A percentile compares a stretch with the other conserved stretches of the same genome.
Evolutionary conservation across 805 yeast species (phyloP).

Genomic region (Starmerella tilneyi): DNA sequence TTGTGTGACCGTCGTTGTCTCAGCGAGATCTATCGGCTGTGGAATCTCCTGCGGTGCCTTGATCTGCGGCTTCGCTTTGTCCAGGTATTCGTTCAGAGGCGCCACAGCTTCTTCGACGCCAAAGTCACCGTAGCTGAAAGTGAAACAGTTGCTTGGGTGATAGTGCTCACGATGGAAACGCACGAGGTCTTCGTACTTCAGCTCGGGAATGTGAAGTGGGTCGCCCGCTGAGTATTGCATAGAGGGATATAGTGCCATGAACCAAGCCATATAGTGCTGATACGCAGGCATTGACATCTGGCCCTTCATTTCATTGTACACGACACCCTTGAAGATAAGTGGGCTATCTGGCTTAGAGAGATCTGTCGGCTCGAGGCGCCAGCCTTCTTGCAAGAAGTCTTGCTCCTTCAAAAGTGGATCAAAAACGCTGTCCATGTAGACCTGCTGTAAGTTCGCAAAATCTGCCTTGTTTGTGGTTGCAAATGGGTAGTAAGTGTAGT

Average conservation of each 20-base stretch:
- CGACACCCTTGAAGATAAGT: constrained; percentile 82
- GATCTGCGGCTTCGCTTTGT: constrained; percentile 4
- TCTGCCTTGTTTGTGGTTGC: constrained; percentile 84
- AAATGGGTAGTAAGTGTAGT: constrained; percentile 91
- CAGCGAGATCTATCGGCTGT: constrained; percentile 40
- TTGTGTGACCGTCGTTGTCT: constrained; percentile 33
- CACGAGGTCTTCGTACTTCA: constrained; percentile 62
- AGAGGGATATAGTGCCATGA: constrained; percentile 72
- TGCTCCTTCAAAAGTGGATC: constrained; percentile 66
- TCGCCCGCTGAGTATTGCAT: constrained; percentile 91
- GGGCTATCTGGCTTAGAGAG: constrained; percentile 33
- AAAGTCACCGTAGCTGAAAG: constrained; percentile 79
- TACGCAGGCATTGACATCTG: constrained; percentile 85
- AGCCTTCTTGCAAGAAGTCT: constrained; percentile 92
- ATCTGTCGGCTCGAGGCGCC: constrained; percentile 83
- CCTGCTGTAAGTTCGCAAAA: constrained; percentile 70
- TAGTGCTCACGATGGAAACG: constrained; percentile 67
- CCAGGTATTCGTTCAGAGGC: constrained; percentile 22
- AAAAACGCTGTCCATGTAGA: constrained; percentile 78
- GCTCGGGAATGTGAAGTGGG: constrained; percentile 65
- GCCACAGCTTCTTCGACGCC: constrained; percentile 22
- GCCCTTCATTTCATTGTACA: constrained; percentile 97
- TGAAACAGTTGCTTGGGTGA: constrained; percentile 81
- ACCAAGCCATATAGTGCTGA: constrained; percentile 72
- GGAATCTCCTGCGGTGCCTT: constrained; percentile 14